A percentile compares a stretch with the other conserved stretches of the same genome.
phyloP scores from a whole-genome alignment of 2,329 filamentous ascomycete genomes.

The Aspergillus ochraceoroseus region DNA sequence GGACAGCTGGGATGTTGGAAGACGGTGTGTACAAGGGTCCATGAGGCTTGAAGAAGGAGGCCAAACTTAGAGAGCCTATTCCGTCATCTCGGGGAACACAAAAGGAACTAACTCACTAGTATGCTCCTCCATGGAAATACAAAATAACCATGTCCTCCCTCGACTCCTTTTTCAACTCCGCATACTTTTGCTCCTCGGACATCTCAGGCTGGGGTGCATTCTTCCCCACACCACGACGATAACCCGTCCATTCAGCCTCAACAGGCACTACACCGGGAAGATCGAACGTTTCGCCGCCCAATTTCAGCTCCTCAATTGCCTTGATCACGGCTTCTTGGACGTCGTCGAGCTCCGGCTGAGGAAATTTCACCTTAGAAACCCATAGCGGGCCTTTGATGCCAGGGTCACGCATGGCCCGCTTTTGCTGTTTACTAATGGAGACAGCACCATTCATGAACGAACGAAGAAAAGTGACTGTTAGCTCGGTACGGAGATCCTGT shows the following conservation, averaged over 20 bases:
- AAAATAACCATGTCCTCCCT: slow-evolving; percentile 42
- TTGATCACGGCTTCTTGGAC: slow-evolving; percentile 37
- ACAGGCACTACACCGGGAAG: slow-evolving; percentile 36
- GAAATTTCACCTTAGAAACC: slow-evolving; percentile 66
- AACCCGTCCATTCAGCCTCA: slow-evolving; percentile 46
- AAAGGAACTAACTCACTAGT: slow-evolving; percentile 44
- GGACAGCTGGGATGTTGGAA: slow-evolving; percentile 36
- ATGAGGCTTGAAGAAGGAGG: slow-evolving; percentile 32
- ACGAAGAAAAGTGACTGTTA: slow-evolving; percentile 68
- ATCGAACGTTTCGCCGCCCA: slow-evolving; percentile 38
- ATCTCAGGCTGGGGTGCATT: slow-evolving; percentile 39
- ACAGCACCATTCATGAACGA: slow-evolving; percentile 52
- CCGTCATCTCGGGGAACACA: no score
- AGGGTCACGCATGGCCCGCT: slow-evolving; percentile 56
- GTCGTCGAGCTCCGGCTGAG: slow-evolving; percentile 51
- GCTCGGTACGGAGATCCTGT: slow-evolving; percentile 70
- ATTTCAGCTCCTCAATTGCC: slow-evolving; percentile 39
- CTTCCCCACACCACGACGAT: slow-evolving; percentile 38
- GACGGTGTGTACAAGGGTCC: slow-evolving; percentile 44
- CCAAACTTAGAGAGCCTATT: no score
- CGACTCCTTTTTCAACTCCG: slow-evolving; percentile 37
- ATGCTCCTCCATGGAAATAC: slow-evolving; percentile 47
- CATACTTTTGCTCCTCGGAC: slow-evolving; percentile 43
- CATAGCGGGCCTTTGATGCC: slow-evolving; percentile 75
- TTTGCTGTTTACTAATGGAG: slow-evolving; percentile 61